phyloP scores from a whole-genome alignment of 805 yeast genomes.

The Candida pseudofarinosa region DNA sequence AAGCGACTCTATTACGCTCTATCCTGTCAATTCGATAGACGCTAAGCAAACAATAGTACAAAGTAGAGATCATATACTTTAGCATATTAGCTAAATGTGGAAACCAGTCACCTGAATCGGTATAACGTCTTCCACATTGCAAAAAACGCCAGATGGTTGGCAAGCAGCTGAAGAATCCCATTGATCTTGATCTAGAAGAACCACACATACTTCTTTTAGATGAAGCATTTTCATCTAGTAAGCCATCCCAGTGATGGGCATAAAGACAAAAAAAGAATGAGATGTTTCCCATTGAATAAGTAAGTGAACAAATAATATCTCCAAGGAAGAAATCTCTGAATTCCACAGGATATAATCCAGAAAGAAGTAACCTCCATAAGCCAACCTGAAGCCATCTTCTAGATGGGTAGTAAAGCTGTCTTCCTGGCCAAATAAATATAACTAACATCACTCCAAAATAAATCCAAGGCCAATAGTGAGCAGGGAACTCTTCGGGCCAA shows the following conservation, averaged over 20 bases:
- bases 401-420: constrained; percentile 52
- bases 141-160: constrained; percentile 89
- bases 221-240: constrained; percentile 34
- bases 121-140: constrained; percentile 87
- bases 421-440: constrained; percentile 58
- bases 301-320: constrained; percentile 82
- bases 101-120: constrained; percentile 92
- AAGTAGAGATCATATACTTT: constrained; percentile 65
- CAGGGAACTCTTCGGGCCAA: constrained; percentile 58
- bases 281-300: constrained; percentile 81
- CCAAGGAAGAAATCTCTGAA: constrained; percentile 92
- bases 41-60: constrained; percentile 71
- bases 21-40: constrained; percentile 62
- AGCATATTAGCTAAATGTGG: constrained; percentile 90
- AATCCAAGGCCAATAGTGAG: constrained; percentile 77
- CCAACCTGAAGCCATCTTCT: constrained; percentile 77
- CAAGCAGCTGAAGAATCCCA: constrained; percentile 81
- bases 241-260: constrained; percentile 63
- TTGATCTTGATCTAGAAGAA: constrained; percentile 63
- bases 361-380: constrained; percentile 63
- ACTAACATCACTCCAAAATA: constrained; percentile 52
- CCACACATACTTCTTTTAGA: constrained; percentile 53
- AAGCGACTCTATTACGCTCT: constrained; percentile 45
- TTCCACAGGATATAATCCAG: constrained; percentile 93
- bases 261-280: constrained; percentile 85